phyloP scores from a whole-genome alignment of 176 grass and related monocot genomes.

The Carex parvula region DNA sequence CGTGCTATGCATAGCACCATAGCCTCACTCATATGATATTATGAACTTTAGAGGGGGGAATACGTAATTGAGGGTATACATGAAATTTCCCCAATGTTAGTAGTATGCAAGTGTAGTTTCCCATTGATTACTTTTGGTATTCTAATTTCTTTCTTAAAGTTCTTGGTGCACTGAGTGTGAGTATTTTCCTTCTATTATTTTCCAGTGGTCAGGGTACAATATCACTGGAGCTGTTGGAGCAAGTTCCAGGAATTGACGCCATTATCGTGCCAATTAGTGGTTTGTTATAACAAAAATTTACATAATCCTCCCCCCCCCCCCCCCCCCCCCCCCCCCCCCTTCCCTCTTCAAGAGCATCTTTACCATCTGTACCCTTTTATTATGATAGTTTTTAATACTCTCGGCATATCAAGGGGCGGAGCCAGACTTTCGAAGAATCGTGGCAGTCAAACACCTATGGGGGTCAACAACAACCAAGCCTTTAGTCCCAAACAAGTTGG shows the following conservation, averaged over 20 bases:
- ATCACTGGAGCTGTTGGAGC: constrained; percentile 76
- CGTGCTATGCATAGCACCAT: no score
- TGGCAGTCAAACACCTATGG: no score
- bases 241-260: constrained; percentile 59
- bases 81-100: no score
- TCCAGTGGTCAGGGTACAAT: constrained; percentile 93
- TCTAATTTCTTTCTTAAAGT: not conserved
- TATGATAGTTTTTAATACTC: not conserved
- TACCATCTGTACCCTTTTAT: not conserved
- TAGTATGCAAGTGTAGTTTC: not conserved
- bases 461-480: no score
- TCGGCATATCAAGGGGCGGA: not conserved
- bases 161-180: not conserved
- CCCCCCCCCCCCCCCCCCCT: not conserved
- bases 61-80: no score
- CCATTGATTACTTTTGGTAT: not conserved
- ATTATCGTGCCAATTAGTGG: constrained; percentile 93
- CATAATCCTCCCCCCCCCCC: not conserved
- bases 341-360: not conserved
- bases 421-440: no score
- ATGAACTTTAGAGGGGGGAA: no score
- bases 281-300: constrained; percentile 23
- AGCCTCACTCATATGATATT: no score
- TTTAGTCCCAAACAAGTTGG: no score
- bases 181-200: constrained; percentile 35